These are phyloP conservation scores for Maudiozyma pseudohumilis DNA, from an alignment of 805 yeast species.

Conservation along the genomic window DNA sequence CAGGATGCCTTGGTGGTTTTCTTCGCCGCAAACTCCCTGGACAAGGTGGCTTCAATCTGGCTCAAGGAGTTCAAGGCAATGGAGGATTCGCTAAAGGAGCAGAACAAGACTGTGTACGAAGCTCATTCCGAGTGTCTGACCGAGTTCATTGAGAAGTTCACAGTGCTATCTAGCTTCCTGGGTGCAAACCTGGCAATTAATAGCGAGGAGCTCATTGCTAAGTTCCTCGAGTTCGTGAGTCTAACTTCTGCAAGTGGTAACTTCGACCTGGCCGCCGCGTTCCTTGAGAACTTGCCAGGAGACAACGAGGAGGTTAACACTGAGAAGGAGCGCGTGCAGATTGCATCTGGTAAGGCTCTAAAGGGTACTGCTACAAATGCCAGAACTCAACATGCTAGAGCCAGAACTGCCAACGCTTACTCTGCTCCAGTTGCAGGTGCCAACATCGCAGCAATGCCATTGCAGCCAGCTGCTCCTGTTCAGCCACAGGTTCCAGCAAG, in stretches of 20 bases:
- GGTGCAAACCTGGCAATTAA: slow-evolving; percentile 17
- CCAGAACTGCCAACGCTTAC: neutral
- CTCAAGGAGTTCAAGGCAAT: slow-evolving; percentile 52
- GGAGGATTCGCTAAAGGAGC: slow-evolving; percentile 34
- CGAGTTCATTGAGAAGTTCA: slow-evolving; percentile 73
- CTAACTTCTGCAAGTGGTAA: slow-evolving; percentile 75
- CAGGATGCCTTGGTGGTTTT: slow-evolving; percentile 69
- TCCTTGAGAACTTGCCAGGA: slow-evolving; percentile 62
- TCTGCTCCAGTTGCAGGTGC: neutral
- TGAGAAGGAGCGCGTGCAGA: slow-evolving; percentile 71
- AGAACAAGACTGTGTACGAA: slow-evolving; percentile 53
- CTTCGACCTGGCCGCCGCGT: slow-evolving; percentile 66
- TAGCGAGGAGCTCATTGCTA: slow-evolving; percentile 32
- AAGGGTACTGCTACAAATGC: slow-evolving; percentile 4
- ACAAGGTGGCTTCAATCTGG: slow-evolving; percentile 77
- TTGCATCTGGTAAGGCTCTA: slow-evolving; percentile 42
- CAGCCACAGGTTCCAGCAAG: neutral
- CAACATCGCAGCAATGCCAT: neutral
- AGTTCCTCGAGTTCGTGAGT: slow-evolving; percentile 73
- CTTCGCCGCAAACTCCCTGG: slow-evolving; percentile 72
- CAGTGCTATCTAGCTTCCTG: slow-evolving; percentile 39
- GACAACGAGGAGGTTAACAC: slow-evolving; percentile 57
- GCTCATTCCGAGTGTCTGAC: slow-evolving; percentile 78
- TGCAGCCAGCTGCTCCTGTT: neutral
- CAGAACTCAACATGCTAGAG: slow-evolving; percentile 1